Conservation (phyloP, 306 rosid genomes). For the Luffa acutangula region DNA sequence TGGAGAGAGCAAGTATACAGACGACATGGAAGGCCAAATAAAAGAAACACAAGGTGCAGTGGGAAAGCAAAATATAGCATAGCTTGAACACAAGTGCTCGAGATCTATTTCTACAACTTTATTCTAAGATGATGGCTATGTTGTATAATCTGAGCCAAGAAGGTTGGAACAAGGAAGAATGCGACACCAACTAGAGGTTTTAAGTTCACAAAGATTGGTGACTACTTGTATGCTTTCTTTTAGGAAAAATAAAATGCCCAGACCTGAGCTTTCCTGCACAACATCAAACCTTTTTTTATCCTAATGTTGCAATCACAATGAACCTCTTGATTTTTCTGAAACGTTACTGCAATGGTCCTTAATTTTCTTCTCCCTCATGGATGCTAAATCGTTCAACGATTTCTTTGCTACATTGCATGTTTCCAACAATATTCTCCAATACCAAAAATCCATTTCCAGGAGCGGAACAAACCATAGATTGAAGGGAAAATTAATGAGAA, state of each 20-base stretch:
- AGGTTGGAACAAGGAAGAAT: neutral
- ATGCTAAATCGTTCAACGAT: neutral
- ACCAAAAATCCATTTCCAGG: neutral
- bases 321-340: neutral
- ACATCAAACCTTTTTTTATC: neutral
- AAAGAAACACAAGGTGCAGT: neutral
- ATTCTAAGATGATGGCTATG: neutral
- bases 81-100: neutral
- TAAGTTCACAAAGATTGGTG: neutral
- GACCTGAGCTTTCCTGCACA: neutral
- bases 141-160: neutral
- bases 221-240: neutral
- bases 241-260: neutral
- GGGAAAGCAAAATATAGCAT: neutral
- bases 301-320: neutral
- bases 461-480: neutral
- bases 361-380: neutral
- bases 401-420: neutral
- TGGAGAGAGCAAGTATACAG: neutral
- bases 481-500: neutral
- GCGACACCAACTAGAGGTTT: neutral
- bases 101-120: neutral
- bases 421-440: neutral
- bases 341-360: neutral
- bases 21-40: neutral